Conservation (phyloP, 495 filamentous ascomycete species). For the Penicillium manginii region DNA sequence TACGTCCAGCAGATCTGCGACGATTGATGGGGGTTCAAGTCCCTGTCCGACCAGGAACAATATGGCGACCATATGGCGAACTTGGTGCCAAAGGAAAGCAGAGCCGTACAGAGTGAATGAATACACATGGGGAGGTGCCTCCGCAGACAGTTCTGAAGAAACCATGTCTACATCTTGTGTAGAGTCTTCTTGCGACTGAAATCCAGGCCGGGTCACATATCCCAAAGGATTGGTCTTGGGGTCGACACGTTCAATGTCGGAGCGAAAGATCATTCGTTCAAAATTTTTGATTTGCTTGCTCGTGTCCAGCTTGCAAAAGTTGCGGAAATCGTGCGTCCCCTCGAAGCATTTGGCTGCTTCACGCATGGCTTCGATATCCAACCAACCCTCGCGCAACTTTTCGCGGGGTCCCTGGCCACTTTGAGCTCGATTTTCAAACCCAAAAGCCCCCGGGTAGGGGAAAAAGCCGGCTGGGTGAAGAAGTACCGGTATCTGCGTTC, state of each 20-base stretch:
- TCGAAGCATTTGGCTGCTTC: conserved; percentile 76
- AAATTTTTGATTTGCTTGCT: conserved; percentile 86
- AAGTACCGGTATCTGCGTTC: conserved; percentile 93
- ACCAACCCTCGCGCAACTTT: conserved; percentile 56
- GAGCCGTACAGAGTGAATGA: conserved; percentile 83
- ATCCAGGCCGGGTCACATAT: conserved; percentile 38
- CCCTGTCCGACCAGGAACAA: conserved; percentile 92
- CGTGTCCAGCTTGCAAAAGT: conserved; percentile 91
- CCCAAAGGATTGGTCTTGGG: conserved; percentile 48
- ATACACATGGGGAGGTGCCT: conserved; percentile 67
- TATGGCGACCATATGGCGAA: conserved; percentile 85
- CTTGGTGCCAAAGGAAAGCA: conserved; percentile 99
- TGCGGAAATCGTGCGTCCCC: conserved; percentile 91
- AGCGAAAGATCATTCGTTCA: conserved; percentile 71
- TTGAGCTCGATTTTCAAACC: conserved; percentile 32
- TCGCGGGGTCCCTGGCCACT: conserved; percentile 26
- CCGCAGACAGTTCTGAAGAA: conserved; percentile 22
- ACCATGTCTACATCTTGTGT: conserved; percentile 20
- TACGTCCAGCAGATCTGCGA: conserved; percentile 74
- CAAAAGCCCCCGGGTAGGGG: conserved; percentile 55
- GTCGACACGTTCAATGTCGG: conserved; percentile 72
- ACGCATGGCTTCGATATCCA: conserved; percentile 87
- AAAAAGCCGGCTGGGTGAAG: conserved; percentile 91
- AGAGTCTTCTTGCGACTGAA: conserved; percentile 30
- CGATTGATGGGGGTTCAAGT: conserved; percentile 72